Evolutionary conservation across 305 asterid genomes (phyloP).

Genomic region (Salvia sclarea): DNA sequence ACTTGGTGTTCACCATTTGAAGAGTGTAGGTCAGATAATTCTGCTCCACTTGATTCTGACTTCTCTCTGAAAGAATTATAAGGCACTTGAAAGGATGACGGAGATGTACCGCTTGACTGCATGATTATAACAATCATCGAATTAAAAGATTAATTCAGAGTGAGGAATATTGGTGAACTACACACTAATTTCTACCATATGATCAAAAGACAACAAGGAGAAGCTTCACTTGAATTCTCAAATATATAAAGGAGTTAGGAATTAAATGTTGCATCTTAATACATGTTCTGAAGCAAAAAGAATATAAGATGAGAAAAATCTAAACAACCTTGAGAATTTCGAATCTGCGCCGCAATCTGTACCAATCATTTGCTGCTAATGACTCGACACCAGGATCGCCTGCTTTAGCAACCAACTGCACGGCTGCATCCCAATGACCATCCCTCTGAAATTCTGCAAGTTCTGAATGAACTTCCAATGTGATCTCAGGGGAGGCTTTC

Average conservation of each 20-base stretch:
- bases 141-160: background rate
- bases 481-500: slow-evolving; percentile 70
- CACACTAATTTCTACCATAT: slow-evolving; percentile 15
- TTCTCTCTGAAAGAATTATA: slow-evolving; percentile 73
- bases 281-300: slow-evolving; percentile 8
- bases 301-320: slow-evolving; percentile 2
- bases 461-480: slow-evolving; percentile 65
- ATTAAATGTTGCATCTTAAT: background rate
- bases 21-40: slow-evolving; percentile 35
- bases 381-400: slow-evolving; percentile 81
- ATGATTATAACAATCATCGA: slow-evolving; percentile 30
- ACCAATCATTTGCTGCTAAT: slow-evolving; percentile 91
- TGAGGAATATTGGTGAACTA: slow-evolving; percentile 9
- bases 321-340: slow-evolving; percentile 79
- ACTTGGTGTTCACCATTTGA: slow-evolving; percentile 45
- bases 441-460: slow-evolving; percentile 63
- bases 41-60: slow-evolving; percentile 41
- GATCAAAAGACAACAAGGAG: slow-evolving; percentile 17
- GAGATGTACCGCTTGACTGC: slow-evolving; percentile 79
- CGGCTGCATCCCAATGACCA: slow-evolving; percentile 86
- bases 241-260: background rate
- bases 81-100: slow-evolving; percentile 81
- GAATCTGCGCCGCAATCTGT: slow-evolving; percentile 86
- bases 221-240: slow-evolving; percentile 10
- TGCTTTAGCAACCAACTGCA: slow-evolving; percentile 62